Conservation (phyloP, 805 yeast species). For the Candida sakaeoensis region DNA sequence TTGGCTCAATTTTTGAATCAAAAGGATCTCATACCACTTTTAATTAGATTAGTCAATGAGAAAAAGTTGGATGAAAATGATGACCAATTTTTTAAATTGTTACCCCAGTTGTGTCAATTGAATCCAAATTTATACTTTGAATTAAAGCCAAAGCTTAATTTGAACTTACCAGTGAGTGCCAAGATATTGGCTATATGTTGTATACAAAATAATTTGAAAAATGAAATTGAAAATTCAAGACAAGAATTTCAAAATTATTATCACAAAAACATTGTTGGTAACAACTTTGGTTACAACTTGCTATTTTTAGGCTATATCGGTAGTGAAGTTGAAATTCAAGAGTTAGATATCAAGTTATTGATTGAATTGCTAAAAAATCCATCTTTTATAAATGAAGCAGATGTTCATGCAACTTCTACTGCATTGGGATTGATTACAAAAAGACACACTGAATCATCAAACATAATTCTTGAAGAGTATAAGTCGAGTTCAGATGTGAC, state of each 20-base stretch:
- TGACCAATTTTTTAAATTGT: constrained; percentile 9
- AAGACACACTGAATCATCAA: constrained; percentile 24
- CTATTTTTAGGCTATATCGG: constrained; percentile 47
- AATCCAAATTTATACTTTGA: constrained; percentile 9
- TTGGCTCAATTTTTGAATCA: constrained; percentile 5
- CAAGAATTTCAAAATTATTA: constrained; percentile 24
- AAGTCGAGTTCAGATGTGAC: constrained; percentile 9
- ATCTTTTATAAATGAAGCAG: constrained; percentile 23
- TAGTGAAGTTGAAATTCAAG: constrained; percentile 20
- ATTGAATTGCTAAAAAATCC: constrained; percentile 8
- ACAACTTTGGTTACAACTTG: constrained; percentile 27
- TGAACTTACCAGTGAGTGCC: constrained; percentile 22
- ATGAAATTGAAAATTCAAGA: constrained; percentile 24
- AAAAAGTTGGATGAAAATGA: constrained; percentile 10
- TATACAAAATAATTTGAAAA: constrained; percentile 16
- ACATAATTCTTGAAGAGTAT: constrained; percentile 4
- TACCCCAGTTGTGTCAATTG: constrained; percentile 5
- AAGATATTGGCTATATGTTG: constrained; percentile 29
- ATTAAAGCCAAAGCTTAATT: constrained; percentile 13
- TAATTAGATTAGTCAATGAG: constrained; percentile 9
- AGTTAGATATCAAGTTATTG: constrained; percentile 26
- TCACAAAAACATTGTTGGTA: constrained; percentile 11
- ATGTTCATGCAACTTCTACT: constrained; percentile 45
- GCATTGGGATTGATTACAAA: constrained; percentile 50
- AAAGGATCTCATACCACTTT: constrained; percentile 5